Evolutionary conservation across 2,329 filamentous ascomycete species (phyloP).

Genomic region (Ophioceras dolichostomum): DNA sequence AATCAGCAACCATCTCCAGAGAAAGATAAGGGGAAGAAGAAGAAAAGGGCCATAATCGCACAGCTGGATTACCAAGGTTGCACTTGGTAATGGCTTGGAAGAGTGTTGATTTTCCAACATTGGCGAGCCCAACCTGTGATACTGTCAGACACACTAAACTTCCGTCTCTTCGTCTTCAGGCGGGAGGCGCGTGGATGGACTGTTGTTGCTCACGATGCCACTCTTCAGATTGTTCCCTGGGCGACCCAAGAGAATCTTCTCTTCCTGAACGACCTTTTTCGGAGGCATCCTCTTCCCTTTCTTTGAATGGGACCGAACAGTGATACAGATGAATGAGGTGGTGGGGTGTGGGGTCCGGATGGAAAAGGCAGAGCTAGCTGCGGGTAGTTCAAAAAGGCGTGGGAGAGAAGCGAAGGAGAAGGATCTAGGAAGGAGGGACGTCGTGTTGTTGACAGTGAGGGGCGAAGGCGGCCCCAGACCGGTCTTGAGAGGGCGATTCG

Average conservation of each 20-base stretch:
- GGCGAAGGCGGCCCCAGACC: too few relatives aligned
- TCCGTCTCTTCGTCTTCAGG: too few relatives aligned
- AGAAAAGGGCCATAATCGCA: slow-evolving; percentile 32
- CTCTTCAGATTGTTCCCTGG: slow-evolving; percentile 98
- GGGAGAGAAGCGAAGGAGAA: slow-evolving; percentile 41
- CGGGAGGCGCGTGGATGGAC: too few relatives aligned
- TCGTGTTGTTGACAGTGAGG: slow-evolving; percentile 26
- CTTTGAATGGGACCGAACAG: slow-evolving; percentile 38
- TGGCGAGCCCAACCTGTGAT: slow-evolving; percentile 96
- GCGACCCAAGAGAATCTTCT: slow-evolving; percentile 92
- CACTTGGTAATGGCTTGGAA: slow-evolving; percentile 99
- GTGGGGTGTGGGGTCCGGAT: slow-evolving; percentile 34
- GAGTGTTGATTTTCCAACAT: slow-evolving; percentile 97
- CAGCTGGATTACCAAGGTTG: slow-evolving; percentile 90
- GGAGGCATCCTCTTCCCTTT: slow-evolving; percentile 66
- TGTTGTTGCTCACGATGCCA: slow-evolving; percentile 77
- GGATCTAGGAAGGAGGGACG: slow-evolving; percentile 22
- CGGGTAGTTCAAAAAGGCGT: slow-evolving; percentile 36
- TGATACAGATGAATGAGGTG: slow-evolving; percentile 33
- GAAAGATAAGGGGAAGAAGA: too few relatives aligned
- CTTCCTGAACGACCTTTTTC: slow-evolving; percentile 83
- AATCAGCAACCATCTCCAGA: too few relatives aligned
- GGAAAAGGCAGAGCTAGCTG: slow-evolving; percentile 50
- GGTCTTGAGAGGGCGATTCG: too few relatives aligned
- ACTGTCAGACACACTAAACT: too few relatives aligned